Evolutionary conservation across 805 yeast genomes (phyloP), one percentile per base, ranked within the genome.

Genomic region (Wickerhamomyces kurtzmanii): DNA sequence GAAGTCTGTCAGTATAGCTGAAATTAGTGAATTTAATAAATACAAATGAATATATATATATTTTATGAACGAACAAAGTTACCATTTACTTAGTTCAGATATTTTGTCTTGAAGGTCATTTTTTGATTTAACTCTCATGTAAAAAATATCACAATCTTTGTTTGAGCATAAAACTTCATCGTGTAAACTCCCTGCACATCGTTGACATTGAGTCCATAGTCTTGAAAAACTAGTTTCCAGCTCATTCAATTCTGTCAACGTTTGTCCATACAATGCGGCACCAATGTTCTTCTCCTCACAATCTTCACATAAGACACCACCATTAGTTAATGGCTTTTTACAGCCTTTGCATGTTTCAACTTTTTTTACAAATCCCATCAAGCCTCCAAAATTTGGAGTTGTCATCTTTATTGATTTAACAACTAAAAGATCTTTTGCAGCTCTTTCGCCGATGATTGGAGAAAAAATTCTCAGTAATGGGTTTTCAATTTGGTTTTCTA

Each of bases 121-220:
- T 34, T 50, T 61, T 12, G 59, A 62, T 34, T 62, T 62, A 23
- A 58, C 87, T 47, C 99, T 68, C 98, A 91, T 91, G 52, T 91
- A 91, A 47, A 91, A 91, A 20, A 91, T 91, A 2, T 96, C 96
- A 58, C 99, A 91, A 53, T 91, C 97, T 40, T 87, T 86, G 40
- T 89, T 85, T 1, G 95, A 77, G 53, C 99, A 91, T 15, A 89
- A 61, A 4, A 91, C 97, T 42, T 91, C 97, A 54, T 86, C 96
- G 45, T 91, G 96, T 30, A 93, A 59, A 15, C 91, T 82, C 0
- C 97, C 97, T 43, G 93, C 96, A 53, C 98, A 91, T 33, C 96
- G 63, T 57, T 91, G 99, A 51, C 99, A 93, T 49, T 91, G 94
- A 0, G 97, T 89, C 99, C 99, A 91, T 37, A 91, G 58, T 38